Conservation (phyloP, 768 basidiomycete genomes). For the Kondoa malvinella region DNA sequence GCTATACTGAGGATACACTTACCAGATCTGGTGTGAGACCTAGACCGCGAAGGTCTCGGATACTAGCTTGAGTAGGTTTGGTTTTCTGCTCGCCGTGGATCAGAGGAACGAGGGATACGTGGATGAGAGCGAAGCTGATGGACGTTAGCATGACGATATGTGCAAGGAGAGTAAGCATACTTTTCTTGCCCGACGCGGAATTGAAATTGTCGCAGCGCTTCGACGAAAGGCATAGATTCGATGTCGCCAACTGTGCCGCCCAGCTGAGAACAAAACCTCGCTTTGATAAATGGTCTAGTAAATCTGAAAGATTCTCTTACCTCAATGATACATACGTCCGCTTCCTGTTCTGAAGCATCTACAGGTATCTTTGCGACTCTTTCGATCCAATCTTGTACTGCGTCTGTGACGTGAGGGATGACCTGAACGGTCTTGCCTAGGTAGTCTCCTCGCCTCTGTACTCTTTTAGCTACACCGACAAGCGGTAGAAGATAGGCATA, state of each 20-base stretch:
- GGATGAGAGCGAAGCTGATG: slow-evolving; percentile 66
- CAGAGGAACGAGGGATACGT: slow-evolving; percentile 94
- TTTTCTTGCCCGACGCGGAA: slow-evolving; percentile 93
- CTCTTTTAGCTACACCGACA: background rate
- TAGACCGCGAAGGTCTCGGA: slow-evolving; percentile 77
- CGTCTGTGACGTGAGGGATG: slow-evolving; percentile 89
- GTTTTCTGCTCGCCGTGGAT: slow-evolving; percentile 99
- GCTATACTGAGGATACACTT: slow-evolving; percentile 27
- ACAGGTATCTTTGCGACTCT: slow-evolving; percentile 85
- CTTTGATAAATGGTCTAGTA: background rate
- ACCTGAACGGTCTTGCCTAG: slow-evolving; percentile 95
- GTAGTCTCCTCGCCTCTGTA: slow-evolving; percentile 43
- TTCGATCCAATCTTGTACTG: slow-evolving; percentile 97
- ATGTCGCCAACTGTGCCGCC: slow-evolving; percentile 98
- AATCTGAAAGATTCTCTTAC: slow-evolving; percentile 35
- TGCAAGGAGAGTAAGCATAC: slow-evolving; percentile 8
- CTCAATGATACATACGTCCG: slow-evolving; percentile 96
- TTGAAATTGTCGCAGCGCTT: slow-evolving; percentile 99
- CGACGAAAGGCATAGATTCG: slow-evolving; percentile 92
- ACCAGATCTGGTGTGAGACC: slow-evolving; percentile 86
- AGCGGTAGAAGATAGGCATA: slow-evolving; percentile 32
- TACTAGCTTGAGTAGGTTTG: slow-evolving; percentile 93
- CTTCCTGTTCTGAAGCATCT: slow-evolving; percentile 77
- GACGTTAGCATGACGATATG: background rate
- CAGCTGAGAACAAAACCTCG: slow-evolving; percentile 44